phyloP scores from a whole-genome alignment of 805 yeast genomes.

The Lipomyces anomalus region DNA sequence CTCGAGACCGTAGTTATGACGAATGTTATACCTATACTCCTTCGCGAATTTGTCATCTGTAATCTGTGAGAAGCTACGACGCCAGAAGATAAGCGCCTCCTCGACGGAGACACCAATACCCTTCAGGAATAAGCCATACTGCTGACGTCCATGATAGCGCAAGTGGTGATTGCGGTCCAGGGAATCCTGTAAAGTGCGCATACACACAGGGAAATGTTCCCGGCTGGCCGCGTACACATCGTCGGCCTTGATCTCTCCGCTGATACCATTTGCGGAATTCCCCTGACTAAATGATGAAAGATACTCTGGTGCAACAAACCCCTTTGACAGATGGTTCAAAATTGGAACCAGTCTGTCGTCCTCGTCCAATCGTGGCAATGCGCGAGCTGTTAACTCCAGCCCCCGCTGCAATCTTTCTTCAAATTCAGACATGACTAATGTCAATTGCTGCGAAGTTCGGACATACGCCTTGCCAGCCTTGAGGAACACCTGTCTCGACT shows the following conservation, averaged over 20 bases:
- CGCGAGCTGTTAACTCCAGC: slow-evolving; percentile 63
- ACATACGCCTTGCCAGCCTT: slow-evolving; percentile 72
- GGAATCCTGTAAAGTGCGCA: slow-evolving; percentile 58
- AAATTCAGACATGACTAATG: slow-evolving; percentile 65
- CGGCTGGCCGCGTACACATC: slow-evolving; percentile 35
- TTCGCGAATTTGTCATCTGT: slow-evolving; percentile 73
- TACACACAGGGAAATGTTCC: slow-evolving; percentile 75
- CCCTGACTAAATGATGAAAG: slow-evolving; percentile 27
- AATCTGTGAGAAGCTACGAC: slow-evolving; percentile 58
- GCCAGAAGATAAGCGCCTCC: slow-evolving; percentile 85
- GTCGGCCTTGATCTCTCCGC: slow-evolving; percentile 25
- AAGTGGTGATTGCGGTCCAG: slow-evolving; percentile 62
- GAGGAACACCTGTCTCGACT: slow-evolving; percentile 63
- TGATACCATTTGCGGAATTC: slow-evolving; percentile 36
- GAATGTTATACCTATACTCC: slow-evolving; percentile 80
- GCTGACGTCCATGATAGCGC: slow-evolving; percentile 78
- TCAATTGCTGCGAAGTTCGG: slow-evolving; percentile 73
- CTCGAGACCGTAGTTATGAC: slow-evolving; percentile 87
- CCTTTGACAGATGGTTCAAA: slow-evolving; percentile 67
- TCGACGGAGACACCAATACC: slow-evolving; percentile 84
- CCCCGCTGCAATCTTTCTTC: slow-evolving; percentile 45
- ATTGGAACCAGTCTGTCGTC: slow-evolving; percentile 86
- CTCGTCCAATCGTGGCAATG: slow-evolving; percentile 80
- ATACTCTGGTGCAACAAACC: slow-evolving; percentile 51
- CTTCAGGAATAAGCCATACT: slow-evolving; percentile 75